Percentiles rank a stretch among this genome's conserved stretches.
phyloP scores from a whole-genome alignment of 345 rosid genomes.

The Ceriops decandra region DNA sequence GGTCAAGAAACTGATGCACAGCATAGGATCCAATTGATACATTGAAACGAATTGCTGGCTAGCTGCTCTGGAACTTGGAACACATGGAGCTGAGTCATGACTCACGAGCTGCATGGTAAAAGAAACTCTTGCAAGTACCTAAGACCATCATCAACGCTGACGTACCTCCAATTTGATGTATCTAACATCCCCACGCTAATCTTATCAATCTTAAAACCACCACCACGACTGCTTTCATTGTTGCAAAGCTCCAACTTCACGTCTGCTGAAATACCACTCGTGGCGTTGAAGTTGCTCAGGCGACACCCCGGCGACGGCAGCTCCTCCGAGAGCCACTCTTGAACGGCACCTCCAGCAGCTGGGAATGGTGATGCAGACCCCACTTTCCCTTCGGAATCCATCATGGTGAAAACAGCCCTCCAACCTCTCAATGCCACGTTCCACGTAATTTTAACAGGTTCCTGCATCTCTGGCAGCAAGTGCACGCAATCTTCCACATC shows the following conservation, averaged over 20 bases:
- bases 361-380: neutral
- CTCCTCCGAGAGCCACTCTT: constrained; percentile 50
- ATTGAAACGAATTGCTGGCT: neutral
- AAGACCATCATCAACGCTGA: constrained; percentile 41
- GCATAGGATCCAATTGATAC: too few relatives aligned
- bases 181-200: constrained; percentile 42
- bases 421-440: constrained; percentile 36
- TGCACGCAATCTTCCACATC: neutral
- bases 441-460: constrained; percentile 38
- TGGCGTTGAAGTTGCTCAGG: constrained; percentile 2
- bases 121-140: constrained; percentile 53
- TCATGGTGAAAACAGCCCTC: constrained; percentile 39
- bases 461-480: neutral
- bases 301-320: constrained; percentile 43
- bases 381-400: constrained; percentile 33
- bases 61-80: neutral
- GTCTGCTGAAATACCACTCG: constrained; percentile 40
- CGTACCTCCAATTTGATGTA: constrained; percentile 41
- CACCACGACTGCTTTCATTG: neutral
- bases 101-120: neutral
- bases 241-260: constrained; percentile 30
- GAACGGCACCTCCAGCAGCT: constrained; percentile 3
- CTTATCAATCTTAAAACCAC: constrained; percentile 23
- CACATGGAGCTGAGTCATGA: neutral
- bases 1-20: too few relatives aligned